Evolutionary conservation across 768 basidiomycete genomes (phyloP), one percentile per base, ranked within the genome.

Genomic region (Candolleomyces eurysporus): DNA sequence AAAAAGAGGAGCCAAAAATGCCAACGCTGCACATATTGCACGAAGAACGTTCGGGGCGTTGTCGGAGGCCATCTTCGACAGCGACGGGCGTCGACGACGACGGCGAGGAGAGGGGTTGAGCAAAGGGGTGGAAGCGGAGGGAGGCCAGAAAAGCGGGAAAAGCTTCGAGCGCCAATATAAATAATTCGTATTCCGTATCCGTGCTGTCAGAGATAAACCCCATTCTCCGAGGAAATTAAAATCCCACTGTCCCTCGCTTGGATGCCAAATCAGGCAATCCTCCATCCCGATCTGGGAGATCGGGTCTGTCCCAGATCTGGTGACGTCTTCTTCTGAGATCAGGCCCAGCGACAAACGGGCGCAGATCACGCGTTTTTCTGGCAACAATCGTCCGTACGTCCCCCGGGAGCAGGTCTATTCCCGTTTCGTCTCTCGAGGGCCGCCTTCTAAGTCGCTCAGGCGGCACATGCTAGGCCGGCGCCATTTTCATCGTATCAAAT

Each of bases 321-420:
- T 48, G 48, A 49, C n/a, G 54, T 39, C 19, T 36, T 36, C 52
- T 16, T 40, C 65, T 61, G 9, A 68, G 49, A 50, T 60, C 64
- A 21, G 67, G 21, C 60, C 63, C 40, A 67, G 61, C 16, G 60
- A 64, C 7, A 69, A 52, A 19, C 50, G 16, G 22, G 54, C 57
- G 53, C 60, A 61, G 60, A 61, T 61, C 60, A 61, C 53, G 43
- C 19, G 43, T 11, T 21, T 39, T 36, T 36, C 36, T 36, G 36
- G 36, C 36, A 36, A 36, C 52, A 36, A 39, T 16, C 14, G 30
- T 53, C 52, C 7, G 17, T 53, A 6, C 49, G 21, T 14, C 49
- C 49, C 7, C 36, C 36, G 36, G 36, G 36, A 36, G 45, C 45
- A 46, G 17, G 45, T n/a, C 31, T 36, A 31, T 30, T 53, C 4